Percentiles rank a stretch among this genome's conserved stretches.
Conservation (phyloP, 2,329 filamentous ascomycete genomes). For the Diplodia corticola region DNA sequence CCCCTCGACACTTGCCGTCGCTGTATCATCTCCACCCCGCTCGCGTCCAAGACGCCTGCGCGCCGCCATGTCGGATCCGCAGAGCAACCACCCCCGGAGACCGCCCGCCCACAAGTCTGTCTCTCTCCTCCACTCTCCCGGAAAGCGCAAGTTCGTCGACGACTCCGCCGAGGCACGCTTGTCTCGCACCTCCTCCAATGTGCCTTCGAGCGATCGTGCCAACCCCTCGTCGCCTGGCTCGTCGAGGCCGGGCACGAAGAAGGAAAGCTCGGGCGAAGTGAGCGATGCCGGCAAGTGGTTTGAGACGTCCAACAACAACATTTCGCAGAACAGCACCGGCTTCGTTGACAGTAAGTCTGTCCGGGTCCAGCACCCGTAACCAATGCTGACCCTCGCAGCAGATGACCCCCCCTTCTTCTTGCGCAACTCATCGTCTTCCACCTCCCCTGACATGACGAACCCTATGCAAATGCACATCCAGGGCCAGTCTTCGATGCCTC, state of each 20-base stretch:
- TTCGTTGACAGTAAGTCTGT: conserved; percentile 25
- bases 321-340: conserved; percentile 33
- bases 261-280: conserved; percentile 51
- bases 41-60: not conserved
- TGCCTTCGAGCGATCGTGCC: conserved; percentile 26
- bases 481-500: conserved; percentile 28
- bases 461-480: conserved; percentile 23
- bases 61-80: conserved; percentile 8
- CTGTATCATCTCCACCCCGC: not conserved
- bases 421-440: conserved; percentile 48
- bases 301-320: conserved; percentile 52
- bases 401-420: conserved; percentile 49
- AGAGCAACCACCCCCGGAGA: conserved; percentile 40
- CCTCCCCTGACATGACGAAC: conserved; percentile 40
- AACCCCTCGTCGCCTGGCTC: conserved; percentile 46
- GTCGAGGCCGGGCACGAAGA: conserved; percentile 35
- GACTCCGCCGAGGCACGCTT: not conserved
- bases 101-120: conserved; percentile 49
- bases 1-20: not conserved
- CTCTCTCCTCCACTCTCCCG: conserved; percentile 46
- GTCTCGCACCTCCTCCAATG: conserved; percentile 10
- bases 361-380: not conserved
- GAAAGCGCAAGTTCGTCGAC: conserved; percentile 12
- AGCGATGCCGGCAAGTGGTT: conserved; percentile 56
- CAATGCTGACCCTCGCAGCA: conserved; percentile 27